Evolutionary conservation across 2,329 filamentous ascomycete species (phyloP), one percentile per base, ranked within the genome.

Genomic region (Penicillium sp.): DNA sequence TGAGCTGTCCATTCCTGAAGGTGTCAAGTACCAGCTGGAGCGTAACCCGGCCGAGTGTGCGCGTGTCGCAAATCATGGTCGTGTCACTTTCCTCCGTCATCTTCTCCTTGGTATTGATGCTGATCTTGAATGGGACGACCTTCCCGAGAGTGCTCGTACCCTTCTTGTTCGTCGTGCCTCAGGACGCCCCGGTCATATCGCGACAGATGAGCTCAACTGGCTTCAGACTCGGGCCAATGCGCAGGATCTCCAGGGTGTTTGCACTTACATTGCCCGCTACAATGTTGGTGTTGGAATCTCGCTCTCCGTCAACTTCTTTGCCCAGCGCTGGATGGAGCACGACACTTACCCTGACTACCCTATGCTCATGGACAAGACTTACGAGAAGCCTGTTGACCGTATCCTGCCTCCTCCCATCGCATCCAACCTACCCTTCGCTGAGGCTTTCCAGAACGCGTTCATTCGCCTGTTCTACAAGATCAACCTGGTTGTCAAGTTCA

Each of bases 21-120:
- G 50, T 33, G 16, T 52, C n/a, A 52, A 52, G 27, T 52, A 52
- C 27, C 50, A 52, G 26, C 39, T 52, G 7, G 37, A 52, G 37
- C 50, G 50, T 13, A 52, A 52, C 27, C 50, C 50, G 19, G 27
- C 50, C 1, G 50, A 52, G 26, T 52, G 50, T 33, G 37, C 39
- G 9, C 50, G 50, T 33, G 50, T 52, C 26, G 50, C 39, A 9
- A 52, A 23, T 10, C 37, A 52, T 3, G 50, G 50, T 25, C 50
- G 50, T 13, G 42, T 33, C 8, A 52, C 50, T 23, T 52, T 52
- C 50, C 50, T 52, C 16, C 50, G 50, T n/a, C 50, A 52, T n/a
- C 50, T 52, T 52, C 37, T 52, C 16, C 19, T 52, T 1, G 50
- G 50, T 26, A 33, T 52, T 16, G 50, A 52, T 45, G 27, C 37